Conservation (phyloP, 345 rosid genomes). For the Physaria fendleri region DNA sequence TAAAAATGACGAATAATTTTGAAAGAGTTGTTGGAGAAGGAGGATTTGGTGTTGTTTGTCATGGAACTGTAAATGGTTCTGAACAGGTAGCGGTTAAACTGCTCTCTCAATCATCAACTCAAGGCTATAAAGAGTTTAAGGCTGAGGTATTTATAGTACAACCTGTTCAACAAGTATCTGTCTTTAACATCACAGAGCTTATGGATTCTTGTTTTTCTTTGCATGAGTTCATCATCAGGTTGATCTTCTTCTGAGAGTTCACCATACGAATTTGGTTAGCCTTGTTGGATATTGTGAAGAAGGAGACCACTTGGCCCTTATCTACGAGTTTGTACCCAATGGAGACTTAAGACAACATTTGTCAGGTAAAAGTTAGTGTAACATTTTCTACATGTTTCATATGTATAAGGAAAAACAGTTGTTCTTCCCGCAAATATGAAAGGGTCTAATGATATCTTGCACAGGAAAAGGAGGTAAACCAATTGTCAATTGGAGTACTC, state of each 20-base stretch:
- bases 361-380: conserved; percentile 25
- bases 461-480: conserved; percentile 14
- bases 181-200: not conserved
- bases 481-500: conserved; percentile 30
- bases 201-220: not conserved
- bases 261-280: conserved; percentile 43
- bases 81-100: conserved; percentile 49
- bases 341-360: conserved; percentile 39
- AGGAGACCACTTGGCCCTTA: conserved; percentile 29
- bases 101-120: conserved; percentile 34
- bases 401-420: not conserved
- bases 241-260: conserved; percentile 39
- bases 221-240: conserved; percentile 25
- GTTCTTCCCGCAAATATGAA: not conserved
- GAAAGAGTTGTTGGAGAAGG: conserved; percentile 38
- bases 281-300: conserved; percentile 46
- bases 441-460: not conserved
- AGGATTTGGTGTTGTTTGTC: conserved; percentile 46
- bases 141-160: conserved; percentile 34
- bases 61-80: conserved; percentile 31
- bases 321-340: conserved; percentile 43
- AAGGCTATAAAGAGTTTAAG: conserved; percentile 40
- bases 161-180: not conserved
- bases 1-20: conserved; percentile 31
- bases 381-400: not conserved